A percentile compares a stretch with the other conserved stretches of the same genome.
Evolutionary conservation across 106 monocot genomes (phyloP).

Genomic region (Dactylorhiza incarnata): DNA sequence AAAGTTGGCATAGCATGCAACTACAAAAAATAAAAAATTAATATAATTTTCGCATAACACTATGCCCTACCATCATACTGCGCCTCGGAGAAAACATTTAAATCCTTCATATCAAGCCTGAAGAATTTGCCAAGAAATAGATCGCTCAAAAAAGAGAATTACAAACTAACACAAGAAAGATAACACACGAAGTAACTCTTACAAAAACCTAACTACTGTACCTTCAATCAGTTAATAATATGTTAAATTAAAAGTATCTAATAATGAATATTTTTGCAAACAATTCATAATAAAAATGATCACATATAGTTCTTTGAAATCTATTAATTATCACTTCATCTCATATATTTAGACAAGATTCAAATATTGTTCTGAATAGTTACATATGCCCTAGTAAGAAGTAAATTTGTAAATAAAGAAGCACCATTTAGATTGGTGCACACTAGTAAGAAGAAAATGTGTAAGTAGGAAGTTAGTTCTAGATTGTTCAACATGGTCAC

Average conservation of each 20-base stretch:
- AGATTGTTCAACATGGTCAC: neutral
- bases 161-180: too few relatives aligned
- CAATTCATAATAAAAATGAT: neutral
- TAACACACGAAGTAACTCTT: too few relatives aligned
- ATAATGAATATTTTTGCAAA: neutral
- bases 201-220: neutral
- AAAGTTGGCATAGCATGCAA: neutral
- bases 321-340: neutral
- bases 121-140: too few relatives aligned
- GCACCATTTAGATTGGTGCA: too few relatives aligned
- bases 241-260: neutral
- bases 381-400: neutral
- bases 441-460: neutral
- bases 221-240: neutral
- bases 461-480: neutral
- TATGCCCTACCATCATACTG: neutral
- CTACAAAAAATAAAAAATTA: neutral
- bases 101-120: too few relatives aligned
- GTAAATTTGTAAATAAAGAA: neutral
- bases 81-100: neutral
- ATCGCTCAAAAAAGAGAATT: too few relatives aligned
- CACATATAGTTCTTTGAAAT: neutral
- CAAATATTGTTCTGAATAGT: neutral
- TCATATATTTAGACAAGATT: neutral
- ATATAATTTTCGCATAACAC: neutral